Evolutionary conservation across 192 early-diverging fungal genomes (phyloP).

Genomic region (Bifiguratus adelaidae): DNA sequence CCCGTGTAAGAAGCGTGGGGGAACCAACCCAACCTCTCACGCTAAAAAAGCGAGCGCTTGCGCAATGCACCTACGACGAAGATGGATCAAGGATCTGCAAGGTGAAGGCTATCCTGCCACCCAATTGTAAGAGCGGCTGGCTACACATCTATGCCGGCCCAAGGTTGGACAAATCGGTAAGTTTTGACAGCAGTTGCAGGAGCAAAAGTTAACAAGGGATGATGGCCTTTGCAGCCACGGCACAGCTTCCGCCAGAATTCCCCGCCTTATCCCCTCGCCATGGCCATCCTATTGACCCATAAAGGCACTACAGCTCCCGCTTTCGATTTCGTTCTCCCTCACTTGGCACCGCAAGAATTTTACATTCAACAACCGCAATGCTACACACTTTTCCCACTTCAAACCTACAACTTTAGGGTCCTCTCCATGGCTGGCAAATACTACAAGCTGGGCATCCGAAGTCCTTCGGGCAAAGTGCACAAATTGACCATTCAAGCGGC

Average conservation of each 20-base stretch:
- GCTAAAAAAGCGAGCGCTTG: conserved; percentile 4
- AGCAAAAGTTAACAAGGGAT: no score
- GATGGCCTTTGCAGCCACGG: background rate
- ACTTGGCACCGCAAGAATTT: conserved; percentile 19
- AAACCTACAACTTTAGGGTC: conserved; percentile 30
- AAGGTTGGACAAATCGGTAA: background rate
- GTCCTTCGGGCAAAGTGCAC: conserved; percentile 13
- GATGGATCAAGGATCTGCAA: conserved; percentile 25
- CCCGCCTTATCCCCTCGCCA: conserved; percentile 22
- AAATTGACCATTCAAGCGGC: conserved; percentile 10
- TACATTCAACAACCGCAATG: conserved; percentile 35
- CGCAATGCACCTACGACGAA: conserved; percentile 7
- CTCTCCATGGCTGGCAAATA: conserved; percentile 15
- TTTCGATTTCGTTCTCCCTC: conserved; percentile 29
- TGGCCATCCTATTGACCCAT: conserved; percentile 21
- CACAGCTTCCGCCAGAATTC: no score
- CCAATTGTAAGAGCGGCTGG: conserved; percentile 18
- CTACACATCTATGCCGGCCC: conserved; percentile 33
- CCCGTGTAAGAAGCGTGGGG: background rate
- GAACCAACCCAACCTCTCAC: no score
- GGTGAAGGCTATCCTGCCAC: conserved; percentile 34
- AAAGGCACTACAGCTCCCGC: conserved; percentile 12
- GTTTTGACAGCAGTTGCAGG: background rate
- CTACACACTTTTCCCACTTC: conserved; percentile 27
- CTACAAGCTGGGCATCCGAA: conserved; percentile 21